phyloP scores from a whole-genome alignment of 2,329 filamentous ascomycete genomes.

The Parascedosporium putredinis region DNA sequence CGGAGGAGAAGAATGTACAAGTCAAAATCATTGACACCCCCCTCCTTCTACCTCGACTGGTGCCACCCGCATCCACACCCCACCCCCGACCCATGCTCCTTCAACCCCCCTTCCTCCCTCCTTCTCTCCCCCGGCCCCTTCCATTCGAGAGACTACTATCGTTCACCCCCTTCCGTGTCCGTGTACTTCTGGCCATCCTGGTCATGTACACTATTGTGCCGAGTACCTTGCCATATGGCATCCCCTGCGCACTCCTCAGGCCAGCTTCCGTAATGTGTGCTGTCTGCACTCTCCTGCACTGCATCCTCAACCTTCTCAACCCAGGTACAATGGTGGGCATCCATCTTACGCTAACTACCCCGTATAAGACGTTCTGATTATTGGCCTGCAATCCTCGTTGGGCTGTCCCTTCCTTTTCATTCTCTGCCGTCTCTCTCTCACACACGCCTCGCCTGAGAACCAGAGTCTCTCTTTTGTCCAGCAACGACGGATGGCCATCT shows the following conservation, averaged over 20 bases:
- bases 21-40: too few relatives aligned
- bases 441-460: conserved; percentile 7
- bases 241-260: neutral
- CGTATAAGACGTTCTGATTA: neutral
- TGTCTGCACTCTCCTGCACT: neutral
- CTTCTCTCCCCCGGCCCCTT: neutral
- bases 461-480: neutral
- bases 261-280: neutral
- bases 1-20: neutral
- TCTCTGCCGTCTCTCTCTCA: conserved; percentile 7
- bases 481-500: neutral
- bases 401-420: neutral
- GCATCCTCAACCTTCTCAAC: neutral
- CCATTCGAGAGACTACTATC: neutral
- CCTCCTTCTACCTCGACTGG: too few relatives aligned
- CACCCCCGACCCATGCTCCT: neutral
- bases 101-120: neutral
- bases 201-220: neutral
- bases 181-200: neutral
- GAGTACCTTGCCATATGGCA: neutral
- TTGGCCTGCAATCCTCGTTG: neutral
- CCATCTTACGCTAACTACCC: neutral
- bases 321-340: too few relatives aligned
- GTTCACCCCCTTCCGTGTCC: neutral
- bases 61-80: neutral